A percentile compares a stretch with the other conserved stretches of the same genome.
Evolutionary conservation across 2,329 filamentous ascomycete species (phyloP).

Genomic region (Diaporthe vaccinii): DNA sequence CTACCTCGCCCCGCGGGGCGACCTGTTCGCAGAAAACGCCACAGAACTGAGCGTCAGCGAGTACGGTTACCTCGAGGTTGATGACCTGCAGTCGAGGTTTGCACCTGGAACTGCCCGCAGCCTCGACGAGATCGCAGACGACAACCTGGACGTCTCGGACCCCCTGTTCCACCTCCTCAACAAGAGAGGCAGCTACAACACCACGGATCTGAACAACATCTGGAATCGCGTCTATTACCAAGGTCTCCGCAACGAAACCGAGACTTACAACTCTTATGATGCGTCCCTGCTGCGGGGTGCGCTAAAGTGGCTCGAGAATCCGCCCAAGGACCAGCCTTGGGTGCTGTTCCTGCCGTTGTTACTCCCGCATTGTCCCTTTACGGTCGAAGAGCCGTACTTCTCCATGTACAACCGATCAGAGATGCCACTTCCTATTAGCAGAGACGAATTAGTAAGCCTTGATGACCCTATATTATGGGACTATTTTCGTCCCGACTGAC

Average conservation of each 20-base stretch:
- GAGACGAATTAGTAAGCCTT: conserved; percentile 37
- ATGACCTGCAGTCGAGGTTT: conserved; percentile 52
- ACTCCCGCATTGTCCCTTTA: conserved; percentile 62
- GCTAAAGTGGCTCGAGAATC: conserved; percentile 58
- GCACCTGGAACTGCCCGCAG: conserved; percentile 37
- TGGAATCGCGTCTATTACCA: conserved; percentile 58
- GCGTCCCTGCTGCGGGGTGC: conserved; percentile 57
- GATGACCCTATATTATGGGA: too few species aligned
- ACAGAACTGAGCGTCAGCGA: conserved; percentile 61
- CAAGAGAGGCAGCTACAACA: conserved; percentile 10
- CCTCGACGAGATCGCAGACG: conserved; percentile 46
- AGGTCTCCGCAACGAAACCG: conserved; percentile 53
- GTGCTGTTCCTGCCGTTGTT: conserved; percentile 58
- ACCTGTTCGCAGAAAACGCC: conserved; percentile 55
- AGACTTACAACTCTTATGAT: conserved; percentile 58
- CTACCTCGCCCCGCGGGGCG: conserved; percentile 53
- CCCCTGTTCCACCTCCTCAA: conserved; percentile 7
- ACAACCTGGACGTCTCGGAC: conserved; percentile 13
- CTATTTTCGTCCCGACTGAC: background rate
- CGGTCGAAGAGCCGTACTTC: conserved; percentile 63
- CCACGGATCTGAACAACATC: conserved; percentile 43
- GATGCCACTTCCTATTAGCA: conserved; percentile 42
- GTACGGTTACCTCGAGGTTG: conserved; percentile 54
- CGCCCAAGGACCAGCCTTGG: conserved; percentile 57
- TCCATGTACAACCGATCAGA: conserved; percentile 57